A percentile compares a stretch with the other conserved stretches of the same genome.
phyloP scores from a whole-genome alignment of 495 filamentous ascomycete species.

The Lasiosphaeris hirsuta region DNA sequence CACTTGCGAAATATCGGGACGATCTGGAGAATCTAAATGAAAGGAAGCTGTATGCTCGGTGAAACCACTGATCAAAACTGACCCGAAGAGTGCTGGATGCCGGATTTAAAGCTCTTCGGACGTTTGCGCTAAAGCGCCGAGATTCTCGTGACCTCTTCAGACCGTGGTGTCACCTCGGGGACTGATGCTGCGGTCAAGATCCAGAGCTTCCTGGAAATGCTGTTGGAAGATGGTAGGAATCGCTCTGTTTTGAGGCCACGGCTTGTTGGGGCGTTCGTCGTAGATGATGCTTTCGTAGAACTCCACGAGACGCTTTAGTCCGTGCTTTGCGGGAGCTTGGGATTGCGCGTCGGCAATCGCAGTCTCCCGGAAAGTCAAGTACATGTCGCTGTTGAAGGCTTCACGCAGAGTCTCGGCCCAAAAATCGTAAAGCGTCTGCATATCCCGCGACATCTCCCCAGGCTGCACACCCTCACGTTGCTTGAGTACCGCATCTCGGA shows the following conservation, averaged over 20 bases:
- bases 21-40: not conserved
- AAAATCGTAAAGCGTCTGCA: constrained; percentile 69
- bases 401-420: constrained; percentile 75
- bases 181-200: constrained; percentile 9
- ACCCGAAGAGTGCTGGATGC: not conserved
- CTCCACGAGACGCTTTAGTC: constrained; percentile 25
- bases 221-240: constrained; percentile 24
- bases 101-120: too few relatives aligned
- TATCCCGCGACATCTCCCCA: constrained; percentile 50
- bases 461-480: constrained; percentile 49
- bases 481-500: constrained; percentile 55
- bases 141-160: not conserved
- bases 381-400: constrained; percentile 76
- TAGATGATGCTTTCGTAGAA: constrained; percentile 31
- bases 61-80: not conserved
- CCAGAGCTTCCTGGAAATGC: constrained; percentile 26
- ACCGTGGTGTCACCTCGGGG: not conserved
- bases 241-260: constrained; percentile 27
- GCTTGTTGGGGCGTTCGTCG: constrained; percentile 23
- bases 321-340: constrained; percentile 13
- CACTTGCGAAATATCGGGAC: constrained; percentile 3
- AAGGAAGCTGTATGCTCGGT: not conserved
- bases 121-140: too few relatives aligned
- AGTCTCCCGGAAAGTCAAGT: constrained; percentile 69
- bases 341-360: constrained; percentile 63